Evolutionary conservation across 2,329 filamentous ascomycete species (phyloP), one percentile per base, ranked within the genome.

Genomic region (Trichophyton equinum): DNA sequence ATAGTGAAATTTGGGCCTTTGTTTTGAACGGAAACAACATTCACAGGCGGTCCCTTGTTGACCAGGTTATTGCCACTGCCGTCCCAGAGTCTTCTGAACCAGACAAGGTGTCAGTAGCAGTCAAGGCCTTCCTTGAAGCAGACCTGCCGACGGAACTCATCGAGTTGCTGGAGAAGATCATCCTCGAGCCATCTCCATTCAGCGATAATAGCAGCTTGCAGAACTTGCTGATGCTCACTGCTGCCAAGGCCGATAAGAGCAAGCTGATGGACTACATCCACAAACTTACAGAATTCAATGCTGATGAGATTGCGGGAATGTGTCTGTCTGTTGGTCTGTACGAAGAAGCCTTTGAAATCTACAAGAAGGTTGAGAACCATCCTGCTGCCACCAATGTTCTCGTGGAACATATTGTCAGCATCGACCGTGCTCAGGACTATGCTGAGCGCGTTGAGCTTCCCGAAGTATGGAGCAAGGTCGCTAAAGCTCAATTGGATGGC

Each of bases 111-210:
- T 95, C 90, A 0, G 83, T 96, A 66, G 94, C 94, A 56, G 94
- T 99, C 61, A 88, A 95, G 69, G 87, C 91, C 47, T 95, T 99
- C 80, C 84, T 99, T 59, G 85, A 87, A 66, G 89, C 88, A 61
- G 94, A 99, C 70, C 81, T 99, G 66, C 94, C 94, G 7, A 85
- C 86, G 3, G 94, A 99, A 78, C 82, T 99, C 58, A 97, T 99
- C 69, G 95, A 99, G 75, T 84, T 99, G 42, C 82, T 99, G 18
- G 95, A 99, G 81, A 99, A 97, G 85, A 99, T 99, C 67, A 92
- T 99, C 36, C 80, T 99, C n/a, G 94, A 99, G 79, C 95, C 94
- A n/a, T 95, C 92, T 3, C 89, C 89, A 4, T 99, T 99, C 81
- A 96, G 90, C 69, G 95, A 99, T 77, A 99, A 99, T 75, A 84